Evolutionary conservation across 106 monocot species (phyloP).

Genomic region (Dactylorhiza incarnata): DNA sequence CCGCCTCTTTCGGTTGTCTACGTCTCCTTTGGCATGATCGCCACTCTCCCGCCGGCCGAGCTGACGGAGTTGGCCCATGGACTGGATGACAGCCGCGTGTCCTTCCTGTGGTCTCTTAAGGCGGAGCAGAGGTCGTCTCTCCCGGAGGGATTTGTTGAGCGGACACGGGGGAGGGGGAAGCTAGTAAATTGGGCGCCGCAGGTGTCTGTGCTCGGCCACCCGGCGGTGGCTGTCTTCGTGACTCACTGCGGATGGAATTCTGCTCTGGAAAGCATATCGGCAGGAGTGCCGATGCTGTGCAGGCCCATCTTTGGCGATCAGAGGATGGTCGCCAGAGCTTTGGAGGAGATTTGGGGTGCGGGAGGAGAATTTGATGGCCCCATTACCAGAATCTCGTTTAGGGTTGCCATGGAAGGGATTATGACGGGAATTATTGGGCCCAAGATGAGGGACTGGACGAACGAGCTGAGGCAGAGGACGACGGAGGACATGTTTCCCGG

Average conservation of each 20-base stretch:
- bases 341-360: conserved; percentile 8
- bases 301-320: conserved; percentile 39
- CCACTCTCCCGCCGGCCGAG: conserved; percentile 7
- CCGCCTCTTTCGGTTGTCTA: conserved; percentile 22
- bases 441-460: conserved; percentile 35
- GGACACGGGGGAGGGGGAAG: conserved; percentile 12
- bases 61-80: conserved; percentile 28
- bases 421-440: conserved; percentile 26
- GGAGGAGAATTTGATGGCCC: conserved; percentile 20
- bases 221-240: conserved; percentile 49
- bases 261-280: conserved; percentile 31
- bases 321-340: conserved; percentile 20
- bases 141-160: conserved; percentile 24
- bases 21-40: conserved; percentile 31
- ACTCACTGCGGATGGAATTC: conserved; percentile 84
- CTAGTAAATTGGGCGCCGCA: conserved; percentile 47
- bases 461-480: conserved; percentile 16
- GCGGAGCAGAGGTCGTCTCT: conserved; percentile 1
- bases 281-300: conserved; percentile 31
- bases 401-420: conserved; percentile 10
- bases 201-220: conserved; percentile 23
- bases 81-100: conserved; percentile 18
- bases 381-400: conserved; percentile 5
- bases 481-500: neutral
- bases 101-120: conserved; percentile 46